Evolutionary conservation across 805 yeast species (phyloP).

Genomic region (Yarrowia phangngaensis): DNA sequence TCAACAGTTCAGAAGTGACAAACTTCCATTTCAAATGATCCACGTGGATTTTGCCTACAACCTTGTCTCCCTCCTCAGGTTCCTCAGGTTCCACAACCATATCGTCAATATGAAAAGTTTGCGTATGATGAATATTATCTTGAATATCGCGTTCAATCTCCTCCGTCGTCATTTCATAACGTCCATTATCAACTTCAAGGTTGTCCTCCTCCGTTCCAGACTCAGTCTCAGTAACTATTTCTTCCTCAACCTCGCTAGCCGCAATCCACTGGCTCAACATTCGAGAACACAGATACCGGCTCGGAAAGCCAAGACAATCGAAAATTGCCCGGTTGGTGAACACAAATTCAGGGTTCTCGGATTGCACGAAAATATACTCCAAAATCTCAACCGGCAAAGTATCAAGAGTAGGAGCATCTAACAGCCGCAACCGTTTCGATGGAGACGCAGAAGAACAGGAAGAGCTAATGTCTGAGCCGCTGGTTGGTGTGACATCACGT

Average conservation of each 20-base stretch:
- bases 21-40: conserved; percentile 5
- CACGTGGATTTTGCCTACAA: not conserved
- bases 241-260: not conserved
- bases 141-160: conserved; percentile 3
- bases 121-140: conserved; percentile 9
- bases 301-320: not conserved
- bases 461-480: too few relatives aligned
- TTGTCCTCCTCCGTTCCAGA: not conserved
- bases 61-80: not conserved
- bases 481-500: too few relatives aligned
- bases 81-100: conserved; percentile 1
- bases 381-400: conserved; percentile 5
- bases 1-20: conserved; percentile 2
- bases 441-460: too few relatives aligned
- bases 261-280: conserved; percentile 11
- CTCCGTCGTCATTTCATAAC: not conserved
- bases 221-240: not conserved
- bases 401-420: not conserved
- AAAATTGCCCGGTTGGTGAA: not conserved
- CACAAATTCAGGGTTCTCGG: not conserved
- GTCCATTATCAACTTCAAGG: not conserved
- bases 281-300: not conserved
- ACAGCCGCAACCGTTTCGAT: too few relatives aligned
- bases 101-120: conserved; percentile 12
- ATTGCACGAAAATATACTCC: conserved; percentile 5